A percentile compares a stretch with the other conserved stretches of the same genome.
Evolutionary conservation across 1,139 yeast species (phyloP).

Genomic region (Candida sp.): DNA sequence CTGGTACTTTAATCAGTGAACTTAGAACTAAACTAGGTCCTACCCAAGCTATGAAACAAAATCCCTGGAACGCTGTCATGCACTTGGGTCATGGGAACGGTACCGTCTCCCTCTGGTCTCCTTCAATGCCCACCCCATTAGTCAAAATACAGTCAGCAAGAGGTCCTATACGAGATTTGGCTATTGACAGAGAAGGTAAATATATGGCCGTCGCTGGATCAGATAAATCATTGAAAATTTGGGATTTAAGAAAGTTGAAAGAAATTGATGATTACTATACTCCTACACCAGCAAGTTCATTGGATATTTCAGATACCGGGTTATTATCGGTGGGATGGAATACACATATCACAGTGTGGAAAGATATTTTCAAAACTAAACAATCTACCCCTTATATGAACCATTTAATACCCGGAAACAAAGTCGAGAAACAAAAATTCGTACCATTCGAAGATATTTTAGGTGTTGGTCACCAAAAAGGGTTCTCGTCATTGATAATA

Average conservation of each 20-base stretch:
- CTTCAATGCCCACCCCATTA: conserved; percentile 81
- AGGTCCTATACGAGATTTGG: conserved; percentile 85
- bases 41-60: conserved; percentile 81
- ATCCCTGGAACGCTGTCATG: conserved; percentile 94
- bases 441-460: conserved; percentile 97
- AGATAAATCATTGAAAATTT: conserved; percentile 79
- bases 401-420: conserved; percentile 79
- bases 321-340: conserved; percentile 91
- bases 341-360: conserved; percentile 89
- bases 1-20: conserved; percentile 85
- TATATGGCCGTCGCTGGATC: conserved; percentile 95
- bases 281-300: conserved; percentile 83
- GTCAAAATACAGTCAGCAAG: conserved; percentile 77
- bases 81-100: conserved; percentile 96
- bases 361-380: conserved; percentile 57
- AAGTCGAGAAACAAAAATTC: conserved; percentile 62
- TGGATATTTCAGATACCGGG: conserved; percentile 86
- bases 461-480: conserved; percentile 81
- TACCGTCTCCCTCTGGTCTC: conserved; percentile 91
- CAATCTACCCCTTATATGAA: conserved; percentile 88
- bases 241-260: conserved; percentile 89
- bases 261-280: conserved; percentile 70
- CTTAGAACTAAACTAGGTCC: conserved; percentile 88
- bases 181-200: conserved; percentile 87
- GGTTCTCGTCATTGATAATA: conserved; percentile 75